phyloP scores from a whole-genome alignment of 2,329 filamentous ascomycete genomes.

The Aspergillus neoniger region DNA sequence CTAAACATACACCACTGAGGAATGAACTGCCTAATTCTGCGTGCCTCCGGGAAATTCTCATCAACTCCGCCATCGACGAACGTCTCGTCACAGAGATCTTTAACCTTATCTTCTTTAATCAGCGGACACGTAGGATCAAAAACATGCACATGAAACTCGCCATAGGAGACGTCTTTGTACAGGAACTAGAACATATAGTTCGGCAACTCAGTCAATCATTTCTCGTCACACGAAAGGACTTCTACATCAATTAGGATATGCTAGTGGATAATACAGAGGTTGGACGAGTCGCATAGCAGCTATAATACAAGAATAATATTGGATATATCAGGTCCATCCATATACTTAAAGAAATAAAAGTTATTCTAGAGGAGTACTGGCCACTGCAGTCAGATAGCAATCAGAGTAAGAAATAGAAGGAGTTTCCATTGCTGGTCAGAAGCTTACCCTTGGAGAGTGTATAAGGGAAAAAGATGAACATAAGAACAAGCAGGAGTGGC shows the following conservation, averaged over 20 bases:
- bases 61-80: constrained; percentile 8
- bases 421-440: background rate
- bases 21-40: background rate
- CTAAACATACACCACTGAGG: background rate
- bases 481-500: too few relatives aligned
- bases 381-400: background rate
- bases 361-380: background rate
- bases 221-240: background rate
- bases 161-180: background rate
- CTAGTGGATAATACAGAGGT: background rate
- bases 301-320: background rate
- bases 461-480: too few relatives aligned
- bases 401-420: background rate
- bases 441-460: background rate
- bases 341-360: background rate
- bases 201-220: background rate
- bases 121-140: background rate
- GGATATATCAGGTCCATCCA: background rate
- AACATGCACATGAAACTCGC: background rate
- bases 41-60: background rate
- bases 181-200: background rate
- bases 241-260: background rate
- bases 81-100: constrained; percentile 1
- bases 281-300: background rate
- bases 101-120: background rate